Evolutionary conservation across 2,329 filamentous ascomycete species (phyloP).

Genomic region (Xylariaceae sp.): DNA sequence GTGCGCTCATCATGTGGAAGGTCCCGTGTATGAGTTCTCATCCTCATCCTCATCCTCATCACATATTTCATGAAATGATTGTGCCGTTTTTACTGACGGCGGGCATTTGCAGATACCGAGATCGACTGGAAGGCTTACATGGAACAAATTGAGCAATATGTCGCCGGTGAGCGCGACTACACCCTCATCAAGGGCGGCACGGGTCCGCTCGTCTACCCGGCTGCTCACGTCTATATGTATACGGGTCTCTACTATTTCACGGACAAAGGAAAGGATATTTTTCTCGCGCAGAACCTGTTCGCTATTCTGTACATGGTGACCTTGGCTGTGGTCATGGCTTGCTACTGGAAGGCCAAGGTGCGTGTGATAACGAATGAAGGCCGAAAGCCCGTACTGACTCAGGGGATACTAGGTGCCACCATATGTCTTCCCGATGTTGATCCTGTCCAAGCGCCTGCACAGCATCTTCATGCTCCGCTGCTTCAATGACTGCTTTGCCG

Average conservation of each 20-base stretch:
- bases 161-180: constrained; percentile 85
- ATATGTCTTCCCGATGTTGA: constrained; percentile 78
- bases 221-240: constrained; percentile 89
- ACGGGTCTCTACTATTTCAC: constrained; percentile 73
- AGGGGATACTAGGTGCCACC: constrained; percentile 60
- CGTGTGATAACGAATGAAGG: neutral
- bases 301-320: constrained; percentile 71
- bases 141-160: constrained; percentile 78
- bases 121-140: constrained; percentile 98
- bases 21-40: constrained; percentile 64
- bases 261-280: constrained; percentile 67
- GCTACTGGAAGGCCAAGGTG: constrained; percentile 71
- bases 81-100: neutral
- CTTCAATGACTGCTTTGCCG: constrained; percentile 93
- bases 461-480: constrained; percentile 88
- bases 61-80: neutral
- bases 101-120: constrained; percentile 65
- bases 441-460: constrained; percentile 87
- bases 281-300: constrained; percentile 80
- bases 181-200: constrained; percentile 79
- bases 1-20: constrained; percentile 69
- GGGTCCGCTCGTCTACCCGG: constrained; percentile 91
- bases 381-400: neutral
- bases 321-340: constrained; percentile 66
- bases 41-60: neutral